Percentiles rank a stretch among this genome's conserved stretches.
Evolutionary conservation across 2,329 filamentous ascomycete species (phyloP).

Genomic region (Colletotrichum orchidophilum): DNA sequence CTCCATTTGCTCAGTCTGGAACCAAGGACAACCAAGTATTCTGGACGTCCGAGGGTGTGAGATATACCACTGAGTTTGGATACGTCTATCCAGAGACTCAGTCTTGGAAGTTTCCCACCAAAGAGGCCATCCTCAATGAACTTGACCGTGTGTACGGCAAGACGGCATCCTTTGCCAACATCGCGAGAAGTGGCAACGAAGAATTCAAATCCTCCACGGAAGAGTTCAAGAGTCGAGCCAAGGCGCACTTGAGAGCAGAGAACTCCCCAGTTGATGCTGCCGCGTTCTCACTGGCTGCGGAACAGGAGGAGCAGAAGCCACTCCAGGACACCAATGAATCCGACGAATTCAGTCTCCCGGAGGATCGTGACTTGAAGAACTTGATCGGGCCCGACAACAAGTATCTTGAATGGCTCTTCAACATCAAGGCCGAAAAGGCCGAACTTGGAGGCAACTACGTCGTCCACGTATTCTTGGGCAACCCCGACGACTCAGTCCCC

Average conservation of each 20-base stretch:
- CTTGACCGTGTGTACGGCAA: conserved; percentile 21
- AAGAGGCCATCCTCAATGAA: conserved; percentile 35
- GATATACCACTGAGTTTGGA: conserved; percentile 38
- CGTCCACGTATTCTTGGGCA: conserved; percentile 64
- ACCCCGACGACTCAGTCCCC: conserved; percentile 49
- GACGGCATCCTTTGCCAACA: conserved; percentile 26
- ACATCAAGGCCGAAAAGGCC: conserved; percentile 61
- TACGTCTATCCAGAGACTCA: conserved; percentile 43
- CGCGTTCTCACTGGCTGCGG: neutral
- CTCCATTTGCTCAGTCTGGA: conserved; percentile 37
- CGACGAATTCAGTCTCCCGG: neutral
- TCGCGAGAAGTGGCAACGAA: conserved; percentile 3
- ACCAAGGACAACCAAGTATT: conserved; percentile 32
- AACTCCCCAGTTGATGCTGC: neutral
- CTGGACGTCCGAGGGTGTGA: conserved; percentile 41
- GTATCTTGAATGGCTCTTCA: conserved; percentile 62
- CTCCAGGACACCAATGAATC: neutral
- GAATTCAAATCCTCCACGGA: conserved; percentile 10
- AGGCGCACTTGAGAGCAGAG: conserved; percentile 9
- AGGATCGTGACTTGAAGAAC: conserved; percentile 12
- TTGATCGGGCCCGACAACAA: conserved; percentile 37
- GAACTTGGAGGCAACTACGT: conserved; percentile 60
- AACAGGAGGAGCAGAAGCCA: neutral
- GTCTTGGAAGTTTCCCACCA: conserved; percentile 35
- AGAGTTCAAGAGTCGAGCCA: conserved; percentile 17